A percentile compares a stretch with the other conserved stretches of the same genome.
Evolutionary conservation across 2,329 filamentous ascomycete genomes (phyloP).

Genomic region (Cladophialophora immunda): DNA sequence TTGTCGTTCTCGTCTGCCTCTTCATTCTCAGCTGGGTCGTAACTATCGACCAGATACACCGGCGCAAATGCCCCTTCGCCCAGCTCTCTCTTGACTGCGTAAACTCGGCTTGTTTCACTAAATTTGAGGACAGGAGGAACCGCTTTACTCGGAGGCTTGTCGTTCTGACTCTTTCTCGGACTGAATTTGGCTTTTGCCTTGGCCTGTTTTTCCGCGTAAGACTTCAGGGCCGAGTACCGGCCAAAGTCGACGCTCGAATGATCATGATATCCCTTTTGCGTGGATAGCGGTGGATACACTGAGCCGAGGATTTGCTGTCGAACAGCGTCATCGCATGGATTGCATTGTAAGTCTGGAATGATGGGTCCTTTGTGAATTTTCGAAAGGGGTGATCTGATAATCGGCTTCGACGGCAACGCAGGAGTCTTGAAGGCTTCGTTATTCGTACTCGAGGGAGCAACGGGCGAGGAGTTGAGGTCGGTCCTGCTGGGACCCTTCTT

Average conservation of each 20-base stretch:
- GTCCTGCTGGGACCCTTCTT: conserved; percentile 16
- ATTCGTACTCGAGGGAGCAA: conserved; percentile 15
- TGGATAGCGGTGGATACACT: conserved; percentile 74
- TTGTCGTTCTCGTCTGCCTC: conserved; percentile 58
- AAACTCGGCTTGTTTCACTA: conserved; percentile 69
- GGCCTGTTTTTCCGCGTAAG: conserved; percentile 74
- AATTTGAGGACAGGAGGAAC: conserved; percentile 74
- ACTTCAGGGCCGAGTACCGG: conserved; percentile 78
- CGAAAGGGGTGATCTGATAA: conserved; percentile 33
- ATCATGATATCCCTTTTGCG: conserved; percentile 82
- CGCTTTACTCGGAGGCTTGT: conserved; percentile 65
- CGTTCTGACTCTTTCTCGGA: conserved; percentile 58
- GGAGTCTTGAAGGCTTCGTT: conserved; percentile 32
- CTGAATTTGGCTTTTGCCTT: conserved; percentile 53
- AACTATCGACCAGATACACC: conserved; percentile 87
- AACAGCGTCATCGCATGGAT: conserved; percentile 82
- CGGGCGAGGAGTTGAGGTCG: not conserved
- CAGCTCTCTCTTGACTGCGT: conserved; percentile 83
- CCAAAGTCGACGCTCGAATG: conserved; percentile 71
- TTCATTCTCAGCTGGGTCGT: conserved; percentile 61
- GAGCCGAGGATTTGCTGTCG: conserved; percentile 78
- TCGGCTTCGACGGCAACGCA: conserved; percentile 37
- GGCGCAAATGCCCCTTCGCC: conserved; percentile 94
- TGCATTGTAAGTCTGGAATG: conserved; percentile 84
- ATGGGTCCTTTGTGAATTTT: conserved; percentile 67